A percentile compares a stretch with the other conserved stretches of the same genome.
phyloP scores from a whole-genome alignment of 1,139 yeast species.

The Diutina siamensis region DNA sequence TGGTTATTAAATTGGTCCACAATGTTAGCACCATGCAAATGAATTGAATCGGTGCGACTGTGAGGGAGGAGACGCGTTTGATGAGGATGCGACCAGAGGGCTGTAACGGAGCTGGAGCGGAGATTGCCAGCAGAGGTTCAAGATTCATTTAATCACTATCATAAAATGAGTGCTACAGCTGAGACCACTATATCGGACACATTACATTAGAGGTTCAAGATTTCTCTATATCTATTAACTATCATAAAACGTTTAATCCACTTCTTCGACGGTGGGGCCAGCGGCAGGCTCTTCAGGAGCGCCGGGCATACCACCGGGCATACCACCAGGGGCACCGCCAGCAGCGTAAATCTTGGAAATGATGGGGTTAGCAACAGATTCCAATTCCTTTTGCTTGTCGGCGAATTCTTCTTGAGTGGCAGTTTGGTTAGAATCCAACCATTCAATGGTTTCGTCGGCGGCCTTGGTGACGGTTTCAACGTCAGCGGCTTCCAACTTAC shows the following conservation, averaged over 20 bases:
- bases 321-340: slow-evolving; percentile 28
- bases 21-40: too few relatives aligned
- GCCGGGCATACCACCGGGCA: slow-evolving; percentile 44
- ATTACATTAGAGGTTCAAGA: too few relatives aligned
- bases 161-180: too few relatives aligned
- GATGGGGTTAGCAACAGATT: slow-evolving; percentile 88
- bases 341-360: slow-evolving; percentile 84
- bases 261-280: slow-evolving; percentile 12
- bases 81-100: too few relatives aligned
- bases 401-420: slow-evolving; percentile 80
- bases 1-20: too few relatives aligned
- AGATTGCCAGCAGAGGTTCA: too few relatives aligned
- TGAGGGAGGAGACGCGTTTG: too few relatives aligned
- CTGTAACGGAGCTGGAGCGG: too few relatives aligned
- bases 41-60: too few relatives aligned
- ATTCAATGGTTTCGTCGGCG: slow-evolving; percentile 73
- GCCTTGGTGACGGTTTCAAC: slow-evolving; percentile 70
- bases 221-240: neutral
- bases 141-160: too few relatives aligned
- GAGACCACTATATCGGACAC: too few relatives aligned
- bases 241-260: slow-evolving; percentile 1
- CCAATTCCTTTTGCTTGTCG: slow-evolving; percentile 90
- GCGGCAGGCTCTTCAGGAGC: slow-evolving; percentile 53
- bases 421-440: slow-evolving; percentile 84
- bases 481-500: slow-evolving; percentile 74